phyloP scores from a whole-genome alignment of 768 basidiomycete species.

The Lactarius tabidus region DNA sequence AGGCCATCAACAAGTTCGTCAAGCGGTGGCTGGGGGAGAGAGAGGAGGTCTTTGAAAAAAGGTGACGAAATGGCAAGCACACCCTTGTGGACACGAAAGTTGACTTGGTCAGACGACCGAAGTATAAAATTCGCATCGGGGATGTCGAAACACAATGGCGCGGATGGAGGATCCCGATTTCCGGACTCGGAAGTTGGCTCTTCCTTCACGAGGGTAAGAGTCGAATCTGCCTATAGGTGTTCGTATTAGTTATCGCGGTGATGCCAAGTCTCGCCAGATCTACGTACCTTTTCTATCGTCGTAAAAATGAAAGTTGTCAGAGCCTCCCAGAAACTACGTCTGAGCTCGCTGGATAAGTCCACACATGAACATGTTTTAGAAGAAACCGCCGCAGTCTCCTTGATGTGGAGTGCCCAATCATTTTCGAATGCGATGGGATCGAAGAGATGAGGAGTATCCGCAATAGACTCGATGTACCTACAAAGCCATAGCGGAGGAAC shows the following conservation, averaged over 20 bases:
- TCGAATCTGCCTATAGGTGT: neutral
- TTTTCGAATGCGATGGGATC: too few species aligned
- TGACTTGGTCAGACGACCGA: too few species aligned
- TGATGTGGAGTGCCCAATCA: constrained; percentile 1
- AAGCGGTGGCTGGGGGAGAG: neutral
- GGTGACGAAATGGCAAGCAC: neutral
- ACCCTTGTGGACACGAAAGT: too few species aligned
- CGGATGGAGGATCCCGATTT: neutral
- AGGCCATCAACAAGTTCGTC: too few species aligned
- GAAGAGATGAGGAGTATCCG: neutral
- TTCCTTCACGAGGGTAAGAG: neutral
- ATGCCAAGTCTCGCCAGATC: neutral
- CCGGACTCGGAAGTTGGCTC: neutral
- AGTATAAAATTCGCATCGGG: neutral
- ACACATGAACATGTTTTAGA: neutral
- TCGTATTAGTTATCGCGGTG: neutral
- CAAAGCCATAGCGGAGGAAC: neutral
- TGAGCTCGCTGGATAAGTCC: neutral
- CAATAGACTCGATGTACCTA: neutral
- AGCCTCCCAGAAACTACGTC: neutral
- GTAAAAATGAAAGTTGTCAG: neutral
- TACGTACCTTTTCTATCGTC: neutral
- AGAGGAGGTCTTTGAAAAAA: neutral
- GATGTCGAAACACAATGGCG: neutral
- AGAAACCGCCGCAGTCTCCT: neutral